phyloP scores from a whole-genome alignment of 2,329 filamentous ascomycete genomes.

The Colletotrichum aenigma region DNA sequence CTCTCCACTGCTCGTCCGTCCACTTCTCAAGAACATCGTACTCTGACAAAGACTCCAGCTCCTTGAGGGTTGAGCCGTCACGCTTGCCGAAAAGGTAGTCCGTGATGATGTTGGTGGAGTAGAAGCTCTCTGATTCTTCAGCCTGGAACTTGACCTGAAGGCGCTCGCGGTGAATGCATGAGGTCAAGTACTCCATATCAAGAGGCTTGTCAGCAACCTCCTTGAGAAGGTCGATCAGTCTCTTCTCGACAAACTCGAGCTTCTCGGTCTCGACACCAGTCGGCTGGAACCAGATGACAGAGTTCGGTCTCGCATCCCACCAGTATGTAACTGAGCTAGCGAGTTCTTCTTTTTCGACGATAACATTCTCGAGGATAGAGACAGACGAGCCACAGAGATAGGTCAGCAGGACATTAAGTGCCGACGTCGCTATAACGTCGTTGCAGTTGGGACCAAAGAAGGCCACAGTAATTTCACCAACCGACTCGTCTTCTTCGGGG shows the following conservation, averaged over 20 bases:
- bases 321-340: conserved; percentile 84
- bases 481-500: conserved; percentile 94
- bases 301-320: conserved; percentile 79
- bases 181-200: conserved; percentile 88
- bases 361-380: conserved; percentile 85
- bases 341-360: conserved; percentile 93
- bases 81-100: conserved; percentile 91
- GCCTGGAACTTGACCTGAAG: conserved; percentile 83
- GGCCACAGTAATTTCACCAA: conserved; percentile 83
- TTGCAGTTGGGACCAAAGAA: conserved; percentile 87
- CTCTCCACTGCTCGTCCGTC: conserved; percentile 83
- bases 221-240: conserved; percentile 82
- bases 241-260: conserved; percentile 81
- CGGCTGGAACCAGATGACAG: conserved; percentile 84
- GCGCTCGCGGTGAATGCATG: conserved; percentile 83
- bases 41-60: conserved; percentile 60
- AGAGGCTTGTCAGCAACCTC: conserved; percentile 81
- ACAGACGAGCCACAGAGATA: conserved; percentile 95
- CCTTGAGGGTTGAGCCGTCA: conserved; percentile 76
- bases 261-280: conserved; percentile 88
- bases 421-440: conserved; percentile 70
- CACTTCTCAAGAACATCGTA: conserved; percentile 77
- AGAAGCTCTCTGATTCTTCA: conserved; percentile 81
- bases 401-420: conserved; percentile 78
- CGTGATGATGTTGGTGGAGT: conserved; percentile 83